These are phyloP conservation scores for Mycena rosella DNA, from an alignment of 768 basidiomycete genomes.

Conservation along the genomic window DNA sequence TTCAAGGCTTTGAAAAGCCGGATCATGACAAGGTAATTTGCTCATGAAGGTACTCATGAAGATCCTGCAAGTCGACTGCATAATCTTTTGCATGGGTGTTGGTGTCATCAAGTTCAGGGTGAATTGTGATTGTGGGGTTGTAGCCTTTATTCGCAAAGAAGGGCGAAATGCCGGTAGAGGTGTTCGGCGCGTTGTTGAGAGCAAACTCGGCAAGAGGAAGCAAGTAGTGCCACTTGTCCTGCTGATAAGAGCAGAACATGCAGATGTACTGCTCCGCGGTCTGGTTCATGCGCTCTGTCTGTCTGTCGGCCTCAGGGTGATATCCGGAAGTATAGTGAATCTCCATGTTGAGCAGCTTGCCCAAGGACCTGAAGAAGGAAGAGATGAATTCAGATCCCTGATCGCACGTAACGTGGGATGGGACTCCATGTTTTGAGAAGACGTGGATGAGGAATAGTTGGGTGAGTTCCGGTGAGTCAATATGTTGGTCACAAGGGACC, in stretches of 20 bases:
- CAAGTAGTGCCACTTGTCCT: not conserved
- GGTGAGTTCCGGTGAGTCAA: constrained; percentile 47
- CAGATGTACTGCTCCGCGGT: not conserved
- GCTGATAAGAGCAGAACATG: not conserved
- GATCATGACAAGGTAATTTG: no score
- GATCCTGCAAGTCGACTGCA: not conserved
- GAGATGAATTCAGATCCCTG: not conserved
- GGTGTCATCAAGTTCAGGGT: not conserved
- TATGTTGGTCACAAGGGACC: constrained; percentile 34
- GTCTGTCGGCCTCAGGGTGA: not conserved
- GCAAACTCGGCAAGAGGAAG: not conserved
- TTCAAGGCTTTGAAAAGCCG: no score
- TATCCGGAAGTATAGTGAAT: not conserved
- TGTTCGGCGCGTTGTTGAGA: not conserved
- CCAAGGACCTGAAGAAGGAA: not conserved
- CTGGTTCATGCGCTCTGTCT: not conserved
- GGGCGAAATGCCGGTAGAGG: not conserved
- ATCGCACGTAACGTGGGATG: constrained; percentile 4
- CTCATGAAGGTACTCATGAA: not conserved
- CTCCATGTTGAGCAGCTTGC: not conserved
- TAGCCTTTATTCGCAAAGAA: not conserved
- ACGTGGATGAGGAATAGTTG: constrained; percentile 51
- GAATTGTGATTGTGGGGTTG: not conserved
- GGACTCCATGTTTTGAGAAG: constrained; percentile 51
- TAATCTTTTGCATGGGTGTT: not conserved